Evolutionary conservation across 163 green algal genomes (phyloP), one percentile per base, ranked within the genome.

Genomic region (Scenedesmus sp.): DNA sequence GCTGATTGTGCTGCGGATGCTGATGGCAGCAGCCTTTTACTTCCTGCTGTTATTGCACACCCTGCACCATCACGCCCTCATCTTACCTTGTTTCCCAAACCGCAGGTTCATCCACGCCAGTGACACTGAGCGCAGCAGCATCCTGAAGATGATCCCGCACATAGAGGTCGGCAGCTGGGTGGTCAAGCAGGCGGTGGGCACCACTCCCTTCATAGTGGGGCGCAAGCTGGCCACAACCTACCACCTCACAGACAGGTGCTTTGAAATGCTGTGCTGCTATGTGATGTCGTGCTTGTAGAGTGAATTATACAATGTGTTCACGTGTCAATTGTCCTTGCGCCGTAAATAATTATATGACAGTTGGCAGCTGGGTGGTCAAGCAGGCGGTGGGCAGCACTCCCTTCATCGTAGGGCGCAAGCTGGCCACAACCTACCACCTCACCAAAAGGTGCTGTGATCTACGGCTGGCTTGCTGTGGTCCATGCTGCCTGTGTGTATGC

Each of bases 61-160:
- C 15, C 23, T 60, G n/a, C n/a, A 46, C 34, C 34, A 46, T 46
- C 34, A 46, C 34, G 34, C 34, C 34, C 34, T 46, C 34, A 46
- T 46, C 34, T 46, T 46, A 46, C 34, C 34, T 46, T 76, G 84
- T 26, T 55, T 56, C 34, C 26, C 9, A 23, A 26, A 55, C 16
- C 34, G 8, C 81, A 97, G 95, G 91, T 98, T 98, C 86, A 52
- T 98, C 16, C 70, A 94, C 7, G 95, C 93, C 55, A 91, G 94
- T 55, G 95, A 98, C 92, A 88, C 91, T 60, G 76, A 89, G 26
- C 93, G 97, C 66, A 95, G 97, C 93, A 92, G 84, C 66, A 95
- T 94, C 85, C 96, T 98, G 93, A 99, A 99, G 92, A 95, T 99
- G 20, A 98, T 99, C 82, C 97, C 97, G 3, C 94, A 94, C 70